phyloP scores from a whole-genome alignment of 352 stramenopile species.

The Pythium vanterpoolii region DNA sequence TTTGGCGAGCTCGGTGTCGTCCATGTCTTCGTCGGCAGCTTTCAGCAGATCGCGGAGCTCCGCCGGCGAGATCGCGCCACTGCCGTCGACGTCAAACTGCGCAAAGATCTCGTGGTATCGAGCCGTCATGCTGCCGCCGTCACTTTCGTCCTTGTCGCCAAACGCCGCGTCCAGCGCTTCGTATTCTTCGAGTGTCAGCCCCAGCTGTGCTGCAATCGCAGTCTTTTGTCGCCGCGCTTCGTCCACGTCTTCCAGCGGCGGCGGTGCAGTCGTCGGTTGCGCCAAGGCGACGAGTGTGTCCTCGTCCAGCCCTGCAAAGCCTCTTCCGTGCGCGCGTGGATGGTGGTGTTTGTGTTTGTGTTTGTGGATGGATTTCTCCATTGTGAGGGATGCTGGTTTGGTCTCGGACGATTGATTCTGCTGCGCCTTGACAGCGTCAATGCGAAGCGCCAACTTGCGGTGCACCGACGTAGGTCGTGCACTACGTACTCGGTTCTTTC shows the following conservation, averaged over 20 bases:
- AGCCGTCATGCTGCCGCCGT: slow-evolving; percentile 29
- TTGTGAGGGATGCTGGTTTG: neutral
- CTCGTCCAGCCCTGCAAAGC: neutral
- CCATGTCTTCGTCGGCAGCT: slow-evolving; percentile 67
- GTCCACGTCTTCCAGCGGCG: slow-evolving; percentile 39
- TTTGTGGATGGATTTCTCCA: slow-evolving; percentile 21
- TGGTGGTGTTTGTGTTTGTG: neutral
- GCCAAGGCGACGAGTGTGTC: neutral
- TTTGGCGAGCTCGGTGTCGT: slow-evolving; percentile 62
- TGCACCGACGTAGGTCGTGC: slow-evolving; percentile 22
- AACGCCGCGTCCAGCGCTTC: slow-evolving; percentile 62
- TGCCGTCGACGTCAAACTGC: slow-evolving; percentile 75
- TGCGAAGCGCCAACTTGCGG: slow-evolving; percentile 45
- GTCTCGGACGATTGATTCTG: neutral
- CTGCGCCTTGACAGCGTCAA: slow-evolving; percentile 38
- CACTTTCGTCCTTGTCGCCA: slow-evolving; percentile 16
- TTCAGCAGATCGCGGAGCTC: slow-evolving; percentile 60
- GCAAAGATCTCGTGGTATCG: slow-evolving; percentile 63
- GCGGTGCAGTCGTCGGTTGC: neutral
- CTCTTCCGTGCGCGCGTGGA: too few species aligned
- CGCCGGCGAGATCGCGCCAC: slow-evolving; percentile 65
- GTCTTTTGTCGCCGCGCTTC: slow-evolving; percentile 47
- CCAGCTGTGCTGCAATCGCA: slow-evolving; percentile 53
- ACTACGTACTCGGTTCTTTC: slow-evolving; percentile 3
- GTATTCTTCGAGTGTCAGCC: slow-evolving; percentile 67